Evolutionary conservation across 2,329 filamentous ascomycete genomes (phyloP).

Genomic region (Colletotrichum filicis): DNA sequence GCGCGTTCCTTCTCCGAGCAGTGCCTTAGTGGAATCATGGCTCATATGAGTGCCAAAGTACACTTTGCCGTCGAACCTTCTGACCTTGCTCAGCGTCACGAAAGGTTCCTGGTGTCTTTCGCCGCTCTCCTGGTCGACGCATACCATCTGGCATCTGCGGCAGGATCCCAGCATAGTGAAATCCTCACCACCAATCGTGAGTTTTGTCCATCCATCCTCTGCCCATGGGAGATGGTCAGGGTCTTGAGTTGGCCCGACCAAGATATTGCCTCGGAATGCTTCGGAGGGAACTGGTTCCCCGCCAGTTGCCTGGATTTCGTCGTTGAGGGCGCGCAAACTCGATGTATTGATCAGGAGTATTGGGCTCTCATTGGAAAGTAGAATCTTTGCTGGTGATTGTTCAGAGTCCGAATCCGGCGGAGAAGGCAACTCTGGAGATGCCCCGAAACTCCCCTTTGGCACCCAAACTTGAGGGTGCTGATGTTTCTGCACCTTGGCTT

Average conservation of each 20-base stretch:
- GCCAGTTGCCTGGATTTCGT: slow-evolving; percentile 71
- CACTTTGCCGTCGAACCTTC: slow-evolving; percentile 84
- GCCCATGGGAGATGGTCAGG: slow-evolving; percentile 70
- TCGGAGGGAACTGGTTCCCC: slow-evolving; percentile 75
- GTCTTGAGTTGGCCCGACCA: slow-evolving; percentile 65
- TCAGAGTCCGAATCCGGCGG: slow-evolving; percentile 69
- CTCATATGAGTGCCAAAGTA: slow-evolving; percentile 89
- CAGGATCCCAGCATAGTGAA: slow-evolving; percentile 86
- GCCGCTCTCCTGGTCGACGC: slow-evolving; percentile 86
- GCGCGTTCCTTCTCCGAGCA: slow-evolving; percentile 38
- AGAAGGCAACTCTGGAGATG: slow-evolving; percentile 63
- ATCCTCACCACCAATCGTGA: slow-evolving; percentile 72
- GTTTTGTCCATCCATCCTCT: slow-evolving; percentile 80
- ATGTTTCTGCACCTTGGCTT: slow-evolving; percentile 74
- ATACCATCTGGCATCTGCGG: slow-evolving; percentile 95
- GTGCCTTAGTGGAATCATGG: slow-evolving; percentile 46
- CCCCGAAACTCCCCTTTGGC: slow-evolving; percentile 58
- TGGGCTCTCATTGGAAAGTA: slow-evolving; percentile 93
- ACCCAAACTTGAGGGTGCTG: slow-evolving; percentile 48
- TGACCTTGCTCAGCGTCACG: slow-evolving; percentile 86
- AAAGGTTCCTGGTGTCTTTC: slow-evolving; percentile 86
- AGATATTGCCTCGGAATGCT: slow-evolving; percentile 90
- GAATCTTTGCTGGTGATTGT: slow-evolving; percentile 63
- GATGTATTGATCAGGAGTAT: slow-evolving; percentile 86
- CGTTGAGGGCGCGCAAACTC: slow-evolving; percentile 83